Conservation (phyloP, 768 basidiomycete species). For the Boletus huronensis region DNA sequence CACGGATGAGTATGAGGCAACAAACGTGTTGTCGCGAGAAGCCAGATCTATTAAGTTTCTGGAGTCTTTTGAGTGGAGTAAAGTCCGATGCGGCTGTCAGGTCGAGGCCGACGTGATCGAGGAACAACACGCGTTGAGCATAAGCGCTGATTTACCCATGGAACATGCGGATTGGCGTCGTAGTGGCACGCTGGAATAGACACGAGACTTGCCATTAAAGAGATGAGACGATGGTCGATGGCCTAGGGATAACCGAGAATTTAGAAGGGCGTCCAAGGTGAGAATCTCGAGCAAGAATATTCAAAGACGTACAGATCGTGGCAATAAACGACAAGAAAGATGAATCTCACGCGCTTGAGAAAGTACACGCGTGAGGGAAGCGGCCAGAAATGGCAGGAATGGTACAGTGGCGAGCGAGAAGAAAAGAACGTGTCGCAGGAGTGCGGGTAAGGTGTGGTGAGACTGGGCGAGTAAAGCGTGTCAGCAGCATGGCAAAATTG, state of each 20-base stretch:
- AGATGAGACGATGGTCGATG: conserved; percentile 15
- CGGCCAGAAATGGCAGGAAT: conserved; percentile 53
- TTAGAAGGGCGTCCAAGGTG: conserved; percentile 17
- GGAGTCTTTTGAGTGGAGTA: conserved; percentile 70
- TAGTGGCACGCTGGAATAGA: conserved; percentile 26
- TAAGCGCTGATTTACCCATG: conserved; percentile 48
- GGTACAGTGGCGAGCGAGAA: conserved; percentile 47
- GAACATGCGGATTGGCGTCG: conserved; percentile 34
- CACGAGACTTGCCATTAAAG: conserved; percentile 28
- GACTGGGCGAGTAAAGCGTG: conserved; percentile 47
- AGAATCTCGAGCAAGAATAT: conserved; percentile 28
- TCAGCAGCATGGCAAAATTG: conserved; percentile 53
- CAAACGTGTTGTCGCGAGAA: conserved; percentile 71
- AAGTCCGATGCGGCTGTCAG: conserved; percentile 52
- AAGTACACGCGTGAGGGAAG: conserved; percentile 38
- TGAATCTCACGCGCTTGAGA: conserved; percentile 28
- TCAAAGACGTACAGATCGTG: conserved; percentile 32
- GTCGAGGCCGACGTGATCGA: conserved; percentile 64
- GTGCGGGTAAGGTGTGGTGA: conserved; percentile 58
- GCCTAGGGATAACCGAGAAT: conserved; percentile 27
- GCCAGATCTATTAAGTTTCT: conserved; percentile 55
- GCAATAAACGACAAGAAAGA: conserved; percentile 24
- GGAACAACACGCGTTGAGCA: conserved; percentile 58
- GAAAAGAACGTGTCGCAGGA: conserved; percentile 60
- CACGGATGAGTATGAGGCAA: conserved; percentile 62